Base-by-base conservation (phyloP, 2,329 filamentous ascomycete species). In the Ascochyta pisi region DNA sequence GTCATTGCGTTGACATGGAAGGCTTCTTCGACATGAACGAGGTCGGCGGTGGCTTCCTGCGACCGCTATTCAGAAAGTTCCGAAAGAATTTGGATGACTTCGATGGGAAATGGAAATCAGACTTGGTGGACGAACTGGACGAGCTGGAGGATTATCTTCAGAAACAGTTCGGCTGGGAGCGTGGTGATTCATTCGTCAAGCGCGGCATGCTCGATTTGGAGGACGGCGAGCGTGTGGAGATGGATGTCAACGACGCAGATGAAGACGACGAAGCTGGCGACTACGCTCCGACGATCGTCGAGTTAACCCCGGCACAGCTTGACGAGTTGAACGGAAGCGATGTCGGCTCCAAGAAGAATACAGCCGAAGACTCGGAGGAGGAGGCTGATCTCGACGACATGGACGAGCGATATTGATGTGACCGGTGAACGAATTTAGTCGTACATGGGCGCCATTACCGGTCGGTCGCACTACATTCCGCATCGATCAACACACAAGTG, bases 241-340 rank as follows among this genome's bases (percentile, higher is more conserved):
- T 88, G 77, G 84, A 86, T 19, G 74, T 84, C 59, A 75, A 77
- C 19, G 80, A 77, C 13, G 74, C 76, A 35, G 85, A 86, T 40
- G 83, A 84, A 64, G 84, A 87, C 19, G 85, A 88, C 46, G 86
- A 88, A 71, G 82, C 79, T 12, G 86, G 86, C 10, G 86, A 89
- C 62, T 88, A 86, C 78, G 86, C 86, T 27, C 86, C 86, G 19
- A 76, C 82, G 34, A 73, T 89, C 29, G 85, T 89, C 19, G 83
- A 88, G 35, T 60, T 82, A 57, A 79, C 78, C 15, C 68, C 77
- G 3, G 75, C 76, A 41, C 79, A 82, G 57, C 65, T 76, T 53
- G 70, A 70, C 50, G 60, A 73, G 51, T 53, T 82, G 50, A 70
- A 71, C 6, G 64, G 70, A 19, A 53, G 56, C 55, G 64, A 67